phyloP scores from a whole-genome alignment of 164 flowering plant species.

The Houttuynia cordata region DNA sequence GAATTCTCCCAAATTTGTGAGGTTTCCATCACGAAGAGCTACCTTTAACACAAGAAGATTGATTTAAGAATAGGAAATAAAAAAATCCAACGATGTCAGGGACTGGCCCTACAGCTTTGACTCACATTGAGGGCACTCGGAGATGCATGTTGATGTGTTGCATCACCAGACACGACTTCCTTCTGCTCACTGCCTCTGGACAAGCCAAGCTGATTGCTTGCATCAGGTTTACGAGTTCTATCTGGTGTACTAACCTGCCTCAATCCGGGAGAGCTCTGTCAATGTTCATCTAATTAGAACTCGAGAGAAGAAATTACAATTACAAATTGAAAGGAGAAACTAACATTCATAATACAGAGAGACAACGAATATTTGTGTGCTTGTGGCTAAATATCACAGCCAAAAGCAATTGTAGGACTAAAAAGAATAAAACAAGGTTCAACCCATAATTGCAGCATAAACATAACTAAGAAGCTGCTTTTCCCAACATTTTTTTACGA shows the following conservation, averaged over 20 bases:
- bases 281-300: not conserved
- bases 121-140: slow-evolving; percentile 2
- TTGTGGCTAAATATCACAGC: too few relatives aligned
- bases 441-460: too few relatives aligned
- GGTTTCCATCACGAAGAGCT: not conserved
- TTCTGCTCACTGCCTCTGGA: slow-evolving; percentile 4
- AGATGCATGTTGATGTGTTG: slow-evolving; percentile 4
- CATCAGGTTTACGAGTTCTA: slow-evolving; percentile 2
- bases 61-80: not conserved
- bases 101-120: not conserved
- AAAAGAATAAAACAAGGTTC: too few relatives aligned
- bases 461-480: too few relatives aligned
- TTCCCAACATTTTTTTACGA: too few relatives aligned
- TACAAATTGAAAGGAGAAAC: not conserved
- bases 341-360: not conserved
- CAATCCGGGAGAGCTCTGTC: slow-evolving; percentile 6
- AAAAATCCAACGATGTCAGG: not conserved
- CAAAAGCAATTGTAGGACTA: too few relatives aligned
- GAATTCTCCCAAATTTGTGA: not conserved
- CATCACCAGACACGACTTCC: slow-evolving; percentile 9
- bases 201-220: not conserved
- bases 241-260: slow-evolving; percentile 4
- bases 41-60: not conserved
- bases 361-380: too few relatives aligned
- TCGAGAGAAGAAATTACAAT: not conserved